These are phyloP conservation scores for Talaromyces stipitatus DNA, from an alignment of 495 filamentous ascomycete genomes.

Conservation along the genomic window DNA sequence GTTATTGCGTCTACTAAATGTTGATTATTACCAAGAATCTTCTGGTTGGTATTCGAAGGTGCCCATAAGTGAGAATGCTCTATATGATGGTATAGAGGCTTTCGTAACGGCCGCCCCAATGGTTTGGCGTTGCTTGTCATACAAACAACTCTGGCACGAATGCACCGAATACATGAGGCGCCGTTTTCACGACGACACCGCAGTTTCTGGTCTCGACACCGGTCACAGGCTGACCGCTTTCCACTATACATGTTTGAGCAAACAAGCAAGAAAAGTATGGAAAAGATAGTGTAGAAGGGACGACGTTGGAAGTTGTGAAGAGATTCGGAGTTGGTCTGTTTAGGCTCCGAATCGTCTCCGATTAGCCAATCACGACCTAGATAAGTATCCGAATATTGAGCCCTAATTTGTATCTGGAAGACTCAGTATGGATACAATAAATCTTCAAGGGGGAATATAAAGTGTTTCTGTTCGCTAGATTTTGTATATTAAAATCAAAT, in stretches of 20 bases:
- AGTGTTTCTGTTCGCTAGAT: too few species aligned
- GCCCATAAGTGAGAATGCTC: not conserved
- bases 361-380: not conserved
- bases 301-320: not conserved
- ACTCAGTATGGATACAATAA: not conserved
- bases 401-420: not conserved
- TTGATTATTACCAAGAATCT: not conserved
- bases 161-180: not conserved
- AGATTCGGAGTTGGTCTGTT: not conserved
- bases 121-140: not conserved
- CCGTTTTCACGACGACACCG: slow-evolving; percentile 5
- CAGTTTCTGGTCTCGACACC: slow-evolving; percentile 14
- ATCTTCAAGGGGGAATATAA: not conserved
- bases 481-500: not conserved
- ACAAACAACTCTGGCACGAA: not conserved
- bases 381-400: not conserved
- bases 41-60: not conserved
- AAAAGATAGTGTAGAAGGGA: not conserved
- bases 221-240: slow-evolving; percentile 12
- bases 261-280: not conserved
- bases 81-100: not conserved
- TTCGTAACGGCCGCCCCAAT: not conserved
- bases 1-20: not conserved
- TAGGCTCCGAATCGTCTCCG: not conserved
- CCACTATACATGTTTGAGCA: not conserved